Conservation (phyloP, 228 moss, liverwort and hornwort genomes). For the Sphagnum magellanicum region DNA sequence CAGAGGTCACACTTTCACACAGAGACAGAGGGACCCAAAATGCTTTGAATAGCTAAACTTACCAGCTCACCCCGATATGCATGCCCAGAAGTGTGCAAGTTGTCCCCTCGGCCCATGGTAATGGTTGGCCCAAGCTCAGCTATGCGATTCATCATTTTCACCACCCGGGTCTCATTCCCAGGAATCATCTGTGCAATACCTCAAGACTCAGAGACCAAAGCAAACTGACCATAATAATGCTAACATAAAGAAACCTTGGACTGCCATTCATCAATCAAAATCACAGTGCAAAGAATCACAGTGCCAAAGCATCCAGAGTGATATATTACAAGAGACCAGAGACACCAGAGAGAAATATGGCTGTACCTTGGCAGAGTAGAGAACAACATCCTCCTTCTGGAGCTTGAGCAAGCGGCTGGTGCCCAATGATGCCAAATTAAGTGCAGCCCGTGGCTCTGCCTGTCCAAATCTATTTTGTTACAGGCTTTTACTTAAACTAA, state of each 20-base stretch:
- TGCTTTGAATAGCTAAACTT: conserved; percentile 1
- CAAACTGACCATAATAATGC: neutral
- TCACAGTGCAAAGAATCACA: no score
- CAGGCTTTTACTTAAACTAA: neutral
- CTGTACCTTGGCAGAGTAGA: conserved; percentile 91
- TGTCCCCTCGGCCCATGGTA: conserved; percentile 92
- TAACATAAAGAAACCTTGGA: no score
- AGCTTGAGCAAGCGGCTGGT: conserved; percentile 86
- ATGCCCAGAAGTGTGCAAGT: conserved; percentile 96
- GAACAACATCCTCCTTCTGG: conserved; percentile 79
- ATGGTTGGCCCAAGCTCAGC: conserved; percentile 89
- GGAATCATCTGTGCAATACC: conserved; percentile 76
- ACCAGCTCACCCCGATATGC: conserved; percentile 97
- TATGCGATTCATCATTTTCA: conserved; percentile 99
- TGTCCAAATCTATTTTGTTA: conserved; percentile 17
- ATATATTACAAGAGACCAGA: no score
- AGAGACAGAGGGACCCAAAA: no score
- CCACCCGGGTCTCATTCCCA: conserved; percentile 97
- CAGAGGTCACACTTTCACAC: no score
- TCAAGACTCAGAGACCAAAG: neutral
- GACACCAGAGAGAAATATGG: no score
- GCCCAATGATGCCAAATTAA: conserved; percentile 96
- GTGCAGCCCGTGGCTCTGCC: conserved; percentile 95
- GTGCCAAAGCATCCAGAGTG: no score
- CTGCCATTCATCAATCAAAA: no score